phyloP scores from a whole-genome alignment of 495 filamentous ascomycete genomes.

The Bacidia gigantensis region DNA sequence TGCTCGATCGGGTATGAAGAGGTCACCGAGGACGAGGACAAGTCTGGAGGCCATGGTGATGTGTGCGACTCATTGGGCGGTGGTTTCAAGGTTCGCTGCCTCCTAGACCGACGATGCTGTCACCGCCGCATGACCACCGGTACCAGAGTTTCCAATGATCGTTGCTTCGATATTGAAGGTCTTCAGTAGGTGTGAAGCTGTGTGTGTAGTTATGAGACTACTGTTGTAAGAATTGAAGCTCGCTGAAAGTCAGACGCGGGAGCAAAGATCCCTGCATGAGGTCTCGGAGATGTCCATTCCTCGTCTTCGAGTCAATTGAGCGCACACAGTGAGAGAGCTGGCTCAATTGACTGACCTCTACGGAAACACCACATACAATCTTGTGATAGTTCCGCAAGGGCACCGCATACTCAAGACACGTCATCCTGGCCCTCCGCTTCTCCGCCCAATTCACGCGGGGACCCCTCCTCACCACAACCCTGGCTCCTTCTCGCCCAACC shows the following conservation, averaged over 20 bases:
- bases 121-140: neutral
- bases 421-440: slow-evolving; percentile 20
- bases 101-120: neutral
- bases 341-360: no score
- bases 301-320: neutral
- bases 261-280: neutral
- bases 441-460: slow-evolving; percentile 18
- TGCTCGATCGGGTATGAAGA: slow-evolving; percentile 95
- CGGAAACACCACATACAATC: no score
- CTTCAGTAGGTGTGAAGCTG: neutral
- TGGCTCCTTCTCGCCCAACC: slow-evolving; percentile 49
- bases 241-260: neutral
- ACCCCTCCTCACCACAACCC: slow-evolving; percentile 25
- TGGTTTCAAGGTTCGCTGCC: neutral
- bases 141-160: no score
- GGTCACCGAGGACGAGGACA: slow-evolving; percentile 86
- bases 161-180: no score
- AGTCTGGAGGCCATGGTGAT: slow-evolving; percentile 59
- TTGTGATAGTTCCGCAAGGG: neutral
- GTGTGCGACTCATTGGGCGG: slow-evolving; percentile 1
- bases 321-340: no score
- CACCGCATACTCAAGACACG: slow-evolving; percentile 7
- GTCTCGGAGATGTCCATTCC: neutral
- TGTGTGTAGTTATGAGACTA: neutral
- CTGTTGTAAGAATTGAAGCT: neutral